Base-by-base conservation (phyloP, 768 basidiomycete genomes). In the Boletus rex-veris region DNA sequence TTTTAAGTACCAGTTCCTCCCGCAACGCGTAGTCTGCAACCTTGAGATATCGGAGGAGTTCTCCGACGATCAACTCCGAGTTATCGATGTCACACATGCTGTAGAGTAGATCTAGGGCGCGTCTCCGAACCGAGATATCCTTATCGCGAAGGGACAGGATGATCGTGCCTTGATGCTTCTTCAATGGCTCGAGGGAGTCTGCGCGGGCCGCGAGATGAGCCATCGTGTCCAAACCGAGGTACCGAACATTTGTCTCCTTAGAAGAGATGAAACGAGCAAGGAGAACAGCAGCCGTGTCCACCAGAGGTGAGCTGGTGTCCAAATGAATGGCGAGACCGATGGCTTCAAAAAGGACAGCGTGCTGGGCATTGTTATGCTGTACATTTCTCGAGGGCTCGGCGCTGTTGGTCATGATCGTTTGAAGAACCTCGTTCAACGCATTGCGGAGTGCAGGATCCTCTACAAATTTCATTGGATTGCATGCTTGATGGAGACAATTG, bases 61-160 rank as follows among this genome's bases (percentile, higher is more conserved):
- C 96, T 36, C 90, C 95, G 33, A 99, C 97, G 63, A 98, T 94
- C 57, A 91, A 75, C 68, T 97, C 94, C 6, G 96, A 92, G 71
- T 98, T 99, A 64, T 91, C 88, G n/a, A 87, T 79, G 68, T 99
- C 97, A 71, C 97, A 98, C 97, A 99, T 99, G 74, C 93, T 96
- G 73, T 98, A 98, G 9, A 99, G 79, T 48, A 99, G 79, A 72
- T 99, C 97, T 54, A 99, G 79, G 11, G 94, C 97, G 46, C 97
- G 81, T 50, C 97, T 78, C 33, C 97, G 84, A 43, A 99, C 95
- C 21, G 92, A 95, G 56, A 99, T 97, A 68, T 99, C 97, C 65
- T 95, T 92, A 75, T 99, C 97, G 38, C 95, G 86, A 18, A 99
- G 81, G 9, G 92, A 93, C 35, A 92, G 74, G 54, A 98, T 96